Percentiles rank a stretch among this genome's conserved stretches.
These are phyloP conservation scores for Penicillium alfredii DNA, from an alignment of 495 filamentous ascomycete genomes.

Conservation along the genomic window DNA sequence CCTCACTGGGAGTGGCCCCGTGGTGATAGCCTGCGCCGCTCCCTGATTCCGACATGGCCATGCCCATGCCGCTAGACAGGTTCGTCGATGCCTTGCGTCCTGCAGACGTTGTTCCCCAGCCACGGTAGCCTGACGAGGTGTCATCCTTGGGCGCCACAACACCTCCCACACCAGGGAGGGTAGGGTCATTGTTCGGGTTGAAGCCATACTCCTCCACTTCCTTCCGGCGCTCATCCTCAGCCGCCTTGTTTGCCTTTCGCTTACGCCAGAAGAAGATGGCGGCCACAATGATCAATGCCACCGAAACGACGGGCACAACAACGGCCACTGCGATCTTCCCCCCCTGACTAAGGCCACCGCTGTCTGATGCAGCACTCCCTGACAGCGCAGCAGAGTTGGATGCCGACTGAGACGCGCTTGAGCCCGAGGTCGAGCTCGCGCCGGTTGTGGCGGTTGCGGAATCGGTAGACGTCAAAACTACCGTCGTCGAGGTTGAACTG, in stretches of 20 bases:
- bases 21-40: slow-evolving; percentile 53
- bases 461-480: slow-evolving; percentile 29
- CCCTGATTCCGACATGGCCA: slow-evolving; percentile 72
- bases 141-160: slow-evolving; percentile 59
- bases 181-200: slow-evolving; percentile 91
- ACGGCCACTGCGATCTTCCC: slow-evolving; percentile 88
- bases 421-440: slow-evolving; percentile 24
- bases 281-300: slow-evolving; percentile 71
- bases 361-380: slow-evolving; percentile 16
- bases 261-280: slow-evolving; percentile 81
- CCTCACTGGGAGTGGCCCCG: slow-evolving; percentile 61
- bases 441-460: slow-evolving; percentile 9
- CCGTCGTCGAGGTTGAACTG: too few relatives aligned
- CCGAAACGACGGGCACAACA: slow-evolving; percentile 83
- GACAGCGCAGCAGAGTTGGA: slow-evolving; percentile 19
- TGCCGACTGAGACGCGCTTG: too few relatives aligned
- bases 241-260: slow-evolving; percentile 74
- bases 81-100: slow-evolving; percentile 82
- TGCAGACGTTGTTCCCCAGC: slow-evolving; percentile 88
- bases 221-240: slow-evolving; percentile 82
- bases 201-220: slow-evolving; percentile 95
- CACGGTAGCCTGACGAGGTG: slow-evolving; percentile 72
- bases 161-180: slow-evolving; percentile 56
- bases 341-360: slow-evolving; percentile 49
- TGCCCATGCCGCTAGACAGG: slow-evolving; percentile 66